phyloP scores from a whole-genome alignment of 441 rosid genomes.

The Erysimum pusillum region DNA sequence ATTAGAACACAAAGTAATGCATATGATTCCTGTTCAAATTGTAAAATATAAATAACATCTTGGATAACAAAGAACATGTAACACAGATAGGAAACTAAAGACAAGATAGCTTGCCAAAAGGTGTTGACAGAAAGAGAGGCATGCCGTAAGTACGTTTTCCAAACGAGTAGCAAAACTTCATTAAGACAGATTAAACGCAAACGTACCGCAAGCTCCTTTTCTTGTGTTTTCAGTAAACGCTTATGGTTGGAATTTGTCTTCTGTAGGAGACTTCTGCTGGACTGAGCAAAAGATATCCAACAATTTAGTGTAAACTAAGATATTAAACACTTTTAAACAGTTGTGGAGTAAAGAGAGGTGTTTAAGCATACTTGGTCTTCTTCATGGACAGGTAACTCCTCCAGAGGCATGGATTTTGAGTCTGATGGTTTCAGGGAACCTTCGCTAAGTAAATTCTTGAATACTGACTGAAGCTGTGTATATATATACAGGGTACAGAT shows the following conservation, averaged over 20 bases:
- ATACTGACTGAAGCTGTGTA: conserved; percentile 66
- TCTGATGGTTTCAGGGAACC: conserved; percentile 45
- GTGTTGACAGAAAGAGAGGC: conserved; percentile 27
- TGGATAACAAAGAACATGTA: conserved; percentile 8
- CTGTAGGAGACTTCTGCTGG: conserved; percentile 53
- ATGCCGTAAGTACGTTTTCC: conserved; percentile 21
- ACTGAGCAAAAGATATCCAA: conserved; percentile 44
- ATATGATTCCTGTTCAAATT: not conserved
- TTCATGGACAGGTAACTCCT: conserved; percentile 52
- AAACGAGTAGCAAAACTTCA: conserved; percentile 24
- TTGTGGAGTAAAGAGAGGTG: conserved; percentile 18
- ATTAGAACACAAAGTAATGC: conserved; percentile 19
- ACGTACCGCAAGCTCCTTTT: conserved; percentile 79
- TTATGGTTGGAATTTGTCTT: conserved; percentile 58
- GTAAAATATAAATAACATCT: not conserved
- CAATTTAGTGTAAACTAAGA: conserved; percentile 21
- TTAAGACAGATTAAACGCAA: conserved; percentile 17
- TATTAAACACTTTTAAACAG: not conserved
- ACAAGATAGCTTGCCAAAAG: not conserved
- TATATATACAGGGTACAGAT: conserved; percentile 25
- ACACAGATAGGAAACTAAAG: conserved; percentile 4
- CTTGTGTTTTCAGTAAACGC: conserved; percentile 67
- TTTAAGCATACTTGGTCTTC: conserved; percentile 53
- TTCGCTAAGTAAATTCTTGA: conserved; percentile 51
- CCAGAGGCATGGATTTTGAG: conserved; percentile 49